These are phyloP conservation scores for Cytospora schulzeri DNA, from an alignment of 2,329 filamentous ascomycete species.

Conservation along the genomic window DNA sequence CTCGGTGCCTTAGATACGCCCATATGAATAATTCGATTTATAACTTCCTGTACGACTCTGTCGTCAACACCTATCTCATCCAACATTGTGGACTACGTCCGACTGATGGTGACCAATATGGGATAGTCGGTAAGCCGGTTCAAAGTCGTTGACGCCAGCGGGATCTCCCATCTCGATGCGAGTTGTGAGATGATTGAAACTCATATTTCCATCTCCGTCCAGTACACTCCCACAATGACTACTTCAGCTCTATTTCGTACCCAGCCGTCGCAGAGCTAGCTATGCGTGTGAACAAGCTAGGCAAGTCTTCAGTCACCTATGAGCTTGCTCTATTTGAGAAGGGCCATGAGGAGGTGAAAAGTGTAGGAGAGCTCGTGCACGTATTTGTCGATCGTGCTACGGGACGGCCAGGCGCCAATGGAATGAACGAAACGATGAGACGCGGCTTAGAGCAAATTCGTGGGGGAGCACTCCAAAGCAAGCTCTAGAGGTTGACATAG, in stretches of 20 bases:
- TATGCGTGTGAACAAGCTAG: slow-evolving; percentile 79
- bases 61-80: slow-evolving; percentile 88
- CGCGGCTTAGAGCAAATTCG: slow-evolving; percentile 60
- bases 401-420: slow-evolving; percentile 65
- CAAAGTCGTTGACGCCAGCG: background rate
- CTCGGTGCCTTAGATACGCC: slow-evolving; percentile 58
- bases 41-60: slow-evolving; percentile 83
- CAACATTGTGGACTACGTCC: slow-evolving; percentile 74
- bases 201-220: background rate
- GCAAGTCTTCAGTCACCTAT: slow-evolving; percentile 84
- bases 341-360: slow-evolving; percentile 72
- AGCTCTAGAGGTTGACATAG: slow-evolving; percentile 24
- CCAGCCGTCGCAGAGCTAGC: slow-evolving; percentile 81
- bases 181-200: background rate
- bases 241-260: slow-evolving; percentile 79
- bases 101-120: slow-evolving; percentile 70
- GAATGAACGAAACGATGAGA: slow-evolving; percentile 64
- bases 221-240: slow-evolving; percentile 83
- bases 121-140: slow-evolving; percentile 59
- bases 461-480: slow-evolving; percentile 37
- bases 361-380: slow-evolving; percentile 79
- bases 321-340: slow-evolving; percentile 85
- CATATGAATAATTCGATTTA: slow-evolving; percentile 93
- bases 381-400: slow-evolving; percentile 81
- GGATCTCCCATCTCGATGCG: background rate